These are phyloP conservation scores for Steccherinum ochraceum DNA, from an alignment of 768 basidiomycete species.

Conservation along the genomic window DNA sequence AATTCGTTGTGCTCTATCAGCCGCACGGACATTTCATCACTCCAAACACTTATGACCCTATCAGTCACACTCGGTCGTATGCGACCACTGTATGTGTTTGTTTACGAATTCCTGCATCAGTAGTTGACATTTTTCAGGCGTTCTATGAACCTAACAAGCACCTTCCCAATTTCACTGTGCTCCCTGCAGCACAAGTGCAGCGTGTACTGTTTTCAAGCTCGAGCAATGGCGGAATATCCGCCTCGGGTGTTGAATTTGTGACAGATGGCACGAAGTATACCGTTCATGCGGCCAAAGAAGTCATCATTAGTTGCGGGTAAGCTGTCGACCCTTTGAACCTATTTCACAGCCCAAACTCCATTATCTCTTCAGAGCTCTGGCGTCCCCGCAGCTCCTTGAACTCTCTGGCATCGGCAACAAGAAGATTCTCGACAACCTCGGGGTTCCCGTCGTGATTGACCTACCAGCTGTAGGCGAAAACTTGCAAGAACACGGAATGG, in stretches of 20 bases:
- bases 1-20: neutral
- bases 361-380: neutral
- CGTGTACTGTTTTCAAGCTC: neutral
- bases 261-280: neutral
- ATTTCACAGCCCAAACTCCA: neutral
- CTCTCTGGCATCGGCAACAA: neutral
- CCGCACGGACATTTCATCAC: neutral
- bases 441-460: constrained; percentile 16
- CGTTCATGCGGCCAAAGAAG: neutral
- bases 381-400: neutral
- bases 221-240: neutral
- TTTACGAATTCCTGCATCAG: neutral
- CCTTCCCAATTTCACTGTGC: neutral
- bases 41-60: neutral
- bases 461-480: constrained; percentile 47
- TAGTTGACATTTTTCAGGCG: neutral
- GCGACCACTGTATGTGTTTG: neutral
- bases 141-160: neutral
- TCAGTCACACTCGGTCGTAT: neutral
- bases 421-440: neutral
- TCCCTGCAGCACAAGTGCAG: neutral
- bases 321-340: no score
- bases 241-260: neutral
- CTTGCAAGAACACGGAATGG: constrained; percentile 40
- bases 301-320: neutral